Conservation (phyloP, 1,284 basidiomycete genomes). For the Cutaneotrichosporon sp. region DNA sequence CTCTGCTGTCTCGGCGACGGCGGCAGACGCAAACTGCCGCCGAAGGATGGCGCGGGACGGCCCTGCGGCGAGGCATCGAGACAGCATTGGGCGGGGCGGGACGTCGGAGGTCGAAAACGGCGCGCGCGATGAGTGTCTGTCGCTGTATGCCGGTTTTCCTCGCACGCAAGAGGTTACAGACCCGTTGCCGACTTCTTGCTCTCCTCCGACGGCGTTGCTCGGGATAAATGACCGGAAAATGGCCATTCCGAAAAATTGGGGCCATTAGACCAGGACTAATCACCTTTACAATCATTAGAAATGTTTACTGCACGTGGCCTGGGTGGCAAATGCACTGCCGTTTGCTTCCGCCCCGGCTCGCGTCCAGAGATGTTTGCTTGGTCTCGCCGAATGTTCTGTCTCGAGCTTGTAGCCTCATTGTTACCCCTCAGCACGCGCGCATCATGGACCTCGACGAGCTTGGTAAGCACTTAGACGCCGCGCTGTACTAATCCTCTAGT, state of each 20-base stretch:
- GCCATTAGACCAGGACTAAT: no score
- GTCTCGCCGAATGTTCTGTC: no score
- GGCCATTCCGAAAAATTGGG: no score
- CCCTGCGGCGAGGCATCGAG: conserved; percentile 11
- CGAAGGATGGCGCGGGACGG: conserved; percentile 9
- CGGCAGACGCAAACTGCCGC: conserved; percentile 4
- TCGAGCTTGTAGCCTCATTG: not conserved
- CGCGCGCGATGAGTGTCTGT: not conserved
- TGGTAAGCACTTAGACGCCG: conserved; percentile 18
- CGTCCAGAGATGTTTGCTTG: not conserved
- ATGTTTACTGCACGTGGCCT: not conserved
- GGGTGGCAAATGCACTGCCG: not conserved
- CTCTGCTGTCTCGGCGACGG: not conserved
- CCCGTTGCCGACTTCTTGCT: no score
- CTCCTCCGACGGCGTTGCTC: no score
- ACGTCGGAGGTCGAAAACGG: not conserved
- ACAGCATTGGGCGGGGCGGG: conserved; percentile 8
- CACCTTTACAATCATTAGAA: no score
- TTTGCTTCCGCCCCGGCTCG: not conserved
- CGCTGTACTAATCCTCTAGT: conserved; percentile 19
- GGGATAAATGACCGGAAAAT: no score
- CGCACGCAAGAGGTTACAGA: no score
- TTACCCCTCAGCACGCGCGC: no score
- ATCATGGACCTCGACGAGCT: conserved; percentile 38
- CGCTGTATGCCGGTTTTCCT: not conserved